These are phyloP conservation scores for Avena eriantha DNA, from an alignment of 176 grass and related monocot species.

Conservation along the genomic window DNA sequence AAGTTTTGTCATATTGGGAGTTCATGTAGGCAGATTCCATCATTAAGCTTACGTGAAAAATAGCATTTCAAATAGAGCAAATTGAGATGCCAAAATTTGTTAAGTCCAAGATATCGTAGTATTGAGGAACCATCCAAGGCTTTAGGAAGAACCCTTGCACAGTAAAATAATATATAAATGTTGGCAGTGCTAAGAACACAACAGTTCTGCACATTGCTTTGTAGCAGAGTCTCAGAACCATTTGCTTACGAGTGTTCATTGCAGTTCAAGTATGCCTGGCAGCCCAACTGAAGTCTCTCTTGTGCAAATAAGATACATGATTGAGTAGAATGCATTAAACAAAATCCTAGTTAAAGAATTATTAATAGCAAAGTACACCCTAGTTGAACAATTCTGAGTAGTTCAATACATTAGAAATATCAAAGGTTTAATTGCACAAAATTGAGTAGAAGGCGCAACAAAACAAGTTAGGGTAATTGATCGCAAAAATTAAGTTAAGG, in stretches of 20 bases:
- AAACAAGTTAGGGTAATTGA: not conserved
- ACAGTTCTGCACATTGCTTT: slow-evolving; percentile 16
- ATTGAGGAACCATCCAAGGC: not conserved
- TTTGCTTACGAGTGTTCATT: not conserved
- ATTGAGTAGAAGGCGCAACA: not conserved
- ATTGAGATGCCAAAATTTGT: not conserved
- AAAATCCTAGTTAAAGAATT: slow-evolving; percentile 1
- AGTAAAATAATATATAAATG: slow-evolving; percentile 14
- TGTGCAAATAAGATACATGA: slow-evolving; percentile 23
- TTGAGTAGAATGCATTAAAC: not conserved
- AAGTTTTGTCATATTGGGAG: not conserved
- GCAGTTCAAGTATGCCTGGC: slow-evolving; percentile 21
- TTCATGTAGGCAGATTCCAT: slow-evolving; percentile 20
- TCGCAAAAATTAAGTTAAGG: not conserved
- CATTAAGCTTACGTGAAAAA: not conserved
- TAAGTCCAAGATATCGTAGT: not conserved
- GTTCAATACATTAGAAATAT: not conserved
- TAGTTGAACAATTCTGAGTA: not conserved
- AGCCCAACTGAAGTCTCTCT: slow-evolving; percentile 4
- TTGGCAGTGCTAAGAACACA: not conserved
- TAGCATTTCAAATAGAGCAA: slow-evolving; percentile 10
- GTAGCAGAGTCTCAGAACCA: not conserved
- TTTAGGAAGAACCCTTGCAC: slow-evolving; percentile 7
- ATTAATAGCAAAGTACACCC: not conserved
- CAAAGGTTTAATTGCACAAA: slow-evolving; percentile 17